Evolutionary conservation across 2,329 filamentous ascomycete species (phyloP).

Genomic region (Sarocladium strictum): DNA sequence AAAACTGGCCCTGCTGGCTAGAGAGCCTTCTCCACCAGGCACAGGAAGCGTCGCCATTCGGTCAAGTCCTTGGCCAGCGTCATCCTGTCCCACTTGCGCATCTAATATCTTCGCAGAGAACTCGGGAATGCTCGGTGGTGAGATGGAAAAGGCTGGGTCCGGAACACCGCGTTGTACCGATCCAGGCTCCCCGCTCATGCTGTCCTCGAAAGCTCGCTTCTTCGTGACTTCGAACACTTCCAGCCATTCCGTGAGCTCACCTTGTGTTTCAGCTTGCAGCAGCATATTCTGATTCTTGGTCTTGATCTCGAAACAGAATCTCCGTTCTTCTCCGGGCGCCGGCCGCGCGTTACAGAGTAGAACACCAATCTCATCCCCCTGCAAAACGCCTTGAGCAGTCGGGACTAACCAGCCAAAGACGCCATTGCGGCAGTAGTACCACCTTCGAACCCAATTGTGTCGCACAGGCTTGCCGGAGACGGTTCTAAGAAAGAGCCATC

Average conservation of each 20-base stretch:
- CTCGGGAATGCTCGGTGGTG: conserved; percentile 78
- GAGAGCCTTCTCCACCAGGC: conserved; percentile 48
- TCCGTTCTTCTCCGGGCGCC: conserved; percentile 83
- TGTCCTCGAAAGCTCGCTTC: conserved; percentile 79
- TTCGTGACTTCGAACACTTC: conserved; percentile 91
- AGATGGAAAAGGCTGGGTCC: conserved; percentile 86
- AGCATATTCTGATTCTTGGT: conserved; percentile 89
- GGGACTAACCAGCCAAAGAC: conserved; percentile 95
- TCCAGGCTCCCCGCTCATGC: conserved; percentile 32
- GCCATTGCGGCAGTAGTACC: conserved; percentile 94
- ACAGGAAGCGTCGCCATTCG: conserved; percentile 59
- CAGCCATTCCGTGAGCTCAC: conserved; percentile 90
- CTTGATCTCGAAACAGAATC: conserved; percentile 98
- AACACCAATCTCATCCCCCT: conserved; percentile 94
- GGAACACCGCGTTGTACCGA: conserved; percentile 40
- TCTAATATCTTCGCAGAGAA: conserved; percentile 79
- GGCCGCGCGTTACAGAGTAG: conserved; percentile 89
- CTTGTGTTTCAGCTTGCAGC: conserved; percentile 88
- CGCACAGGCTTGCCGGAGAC: conserved; percentile 82
- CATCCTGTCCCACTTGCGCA: conserved; percentile 53
- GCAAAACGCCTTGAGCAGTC: conserved; percentile 78
- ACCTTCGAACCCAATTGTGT: conserved; percentile 83
- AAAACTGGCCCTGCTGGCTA: conserved; percentile 60
- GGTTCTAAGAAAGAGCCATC: conserved; percentile 83
- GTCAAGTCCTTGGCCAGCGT: conserved; percentile 38